Evolutionary conservation across 78 protist genomes (phyloP).

Genomic region (Monosiga brevicollis): DNA sequence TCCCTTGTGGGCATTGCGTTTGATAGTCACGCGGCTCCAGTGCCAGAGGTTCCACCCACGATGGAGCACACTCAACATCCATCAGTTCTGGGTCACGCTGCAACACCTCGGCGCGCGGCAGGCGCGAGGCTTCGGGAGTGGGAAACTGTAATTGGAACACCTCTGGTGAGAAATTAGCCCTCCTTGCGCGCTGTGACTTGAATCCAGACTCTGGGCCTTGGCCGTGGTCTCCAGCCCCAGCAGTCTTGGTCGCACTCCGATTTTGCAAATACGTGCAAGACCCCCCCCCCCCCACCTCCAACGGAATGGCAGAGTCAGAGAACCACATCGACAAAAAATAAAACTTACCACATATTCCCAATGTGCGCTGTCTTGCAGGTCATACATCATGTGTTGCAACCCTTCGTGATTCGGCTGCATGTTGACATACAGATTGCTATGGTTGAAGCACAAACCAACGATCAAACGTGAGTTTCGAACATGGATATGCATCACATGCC

Average conservation of each 20-base stretch:
- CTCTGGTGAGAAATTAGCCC: background rate
- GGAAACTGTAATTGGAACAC: background rate
- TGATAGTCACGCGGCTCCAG: background rate
- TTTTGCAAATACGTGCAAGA: background rate
- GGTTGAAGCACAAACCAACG: background rate
- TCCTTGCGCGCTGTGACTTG: background rate
- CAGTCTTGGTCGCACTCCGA: too few species aligned
- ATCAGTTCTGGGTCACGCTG: background rate
- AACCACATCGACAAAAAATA: background rate
- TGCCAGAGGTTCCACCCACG: background rate
- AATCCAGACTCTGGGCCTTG: background rate
- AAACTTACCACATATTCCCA: background rate
- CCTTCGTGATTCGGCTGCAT: constrained; percentile 18
- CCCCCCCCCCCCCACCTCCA: background rate
- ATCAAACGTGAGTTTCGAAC: background rate
- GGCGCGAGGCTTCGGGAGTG: background rate
- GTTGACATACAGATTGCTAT: constrained; percentile 42
- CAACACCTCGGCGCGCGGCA: background rate
- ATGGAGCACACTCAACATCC: background rate
- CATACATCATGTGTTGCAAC: background rate
- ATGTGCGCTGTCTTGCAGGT: background rate
- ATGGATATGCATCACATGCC: background rate
- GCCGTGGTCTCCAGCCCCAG: background rate
- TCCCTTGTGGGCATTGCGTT: background rate
- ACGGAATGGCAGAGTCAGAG: background rate